A percentile compares a stretch with the other conserved stretches of the same genome.
Conservation (phyloP, 495 filamentous ascomycete species). For the Xylaria telfairii region DNA sequence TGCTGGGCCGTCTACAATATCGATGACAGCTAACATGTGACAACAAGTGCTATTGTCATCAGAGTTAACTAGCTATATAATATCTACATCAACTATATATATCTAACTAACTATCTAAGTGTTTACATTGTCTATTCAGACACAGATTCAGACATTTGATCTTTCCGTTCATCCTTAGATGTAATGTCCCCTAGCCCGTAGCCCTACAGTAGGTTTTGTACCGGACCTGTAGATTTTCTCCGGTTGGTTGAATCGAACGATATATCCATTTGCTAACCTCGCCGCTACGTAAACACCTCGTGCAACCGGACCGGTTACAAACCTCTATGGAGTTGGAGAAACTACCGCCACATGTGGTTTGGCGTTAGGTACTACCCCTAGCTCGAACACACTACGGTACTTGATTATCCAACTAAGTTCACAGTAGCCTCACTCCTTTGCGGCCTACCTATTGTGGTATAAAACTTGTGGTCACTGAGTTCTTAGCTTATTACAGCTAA, state of each 20-base stretch:
- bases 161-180: neutral
- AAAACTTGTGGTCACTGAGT: neutral
- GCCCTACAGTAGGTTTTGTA: neutral
- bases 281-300: neutral
- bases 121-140: no score
- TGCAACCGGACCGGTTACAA: neutral
- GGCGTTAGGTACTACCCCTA: neutral
- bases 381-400: neutral
- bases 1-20: neutral
- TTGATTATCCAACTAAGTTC: neutral
- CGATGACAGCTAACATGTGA: neutral
- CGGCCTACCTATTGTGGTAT: neutral
- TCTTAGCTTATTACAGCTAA: neutral
- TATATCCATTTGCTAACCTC: neutral
- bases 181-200: neutral
- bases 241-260: slow-evolving; percentile 1
- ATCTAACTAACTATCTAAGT: no score
- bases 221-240: slow-evolving; percentile 7
- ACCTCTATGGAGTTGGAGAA: neutral
- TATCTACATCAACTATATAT: no score
- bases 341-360: neutral
- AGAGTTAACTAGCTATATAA: neutral
- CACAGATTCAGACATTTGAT: no score
- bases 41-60: neutral
- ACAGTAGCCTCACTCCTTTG: neutral